Conservation (phyloP, 208 protist species). For the Trypanosoma cruzi region DNA sequence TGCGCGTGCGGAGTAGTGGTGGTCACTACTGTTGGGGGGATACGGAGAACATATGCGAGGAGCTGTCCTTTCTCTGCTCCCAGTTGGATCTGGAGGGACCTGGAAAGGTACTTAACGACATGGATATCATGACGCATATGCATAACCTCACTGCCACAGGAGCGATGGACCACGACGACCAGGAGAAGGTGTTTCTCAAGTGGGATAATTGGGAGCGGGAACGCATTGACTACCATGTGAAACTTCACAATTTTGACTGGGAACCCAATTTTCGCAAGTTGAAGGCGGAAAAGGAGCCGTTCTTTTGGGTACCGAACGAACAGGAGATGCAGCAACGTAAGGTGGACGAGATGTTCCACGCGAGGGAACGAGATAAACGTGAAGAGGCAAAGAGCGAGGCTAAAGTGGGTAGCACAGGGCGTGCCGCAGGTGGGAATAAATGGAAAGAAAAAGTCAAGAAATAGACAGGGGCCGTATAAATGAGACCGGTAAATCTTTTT, state of each 20-base stretch:
- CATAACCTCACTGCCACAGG: conserved; percentile 86
- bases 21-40: conserved; percentile 88
- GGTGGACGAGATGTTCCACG: conserved; percentile 83
- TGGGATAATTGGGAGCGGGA: conserved; percentile 94
- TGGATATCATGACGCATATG: conserved; percentile 94
- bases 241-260: conserved; percentile 83
- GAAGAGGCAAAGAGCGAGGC: conserved; percentile 58
- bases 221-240: conserved; percentile 90
- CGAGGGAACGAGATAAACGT: conserved; percentile 72
- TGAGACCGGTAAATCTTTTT: too few species aligned
- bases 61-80: conserved; percentile 85
- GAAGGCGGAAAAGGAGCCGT: conserved; percentile 91
- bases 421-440: conserved; percentile 65
- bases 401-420: conserved; percentile 74
- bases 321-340: conserved; percentile 84
- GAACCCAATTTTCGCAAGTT: conserved; percentile 90
- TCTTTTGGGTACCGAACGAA: conserved; percentile 92
- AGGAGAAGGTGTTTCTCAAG: conserved; percentile 89
- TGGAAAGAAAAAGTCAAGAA: conserved; percentile 42
- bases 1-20: conserved; percentile 68
- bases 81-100: conserved; percentile 86
- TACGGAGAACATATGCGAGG: conserved; percentile 83
- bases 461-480: neutral
- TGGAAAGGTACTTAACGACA: conserved; percentile 86
- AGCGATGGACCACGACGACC: conserved; percentile 91